Evolutionary conservation across 495 filamentous ascomycete genomes (phyloP).

Genomic region (Penicillium diatomitis): DNA sequence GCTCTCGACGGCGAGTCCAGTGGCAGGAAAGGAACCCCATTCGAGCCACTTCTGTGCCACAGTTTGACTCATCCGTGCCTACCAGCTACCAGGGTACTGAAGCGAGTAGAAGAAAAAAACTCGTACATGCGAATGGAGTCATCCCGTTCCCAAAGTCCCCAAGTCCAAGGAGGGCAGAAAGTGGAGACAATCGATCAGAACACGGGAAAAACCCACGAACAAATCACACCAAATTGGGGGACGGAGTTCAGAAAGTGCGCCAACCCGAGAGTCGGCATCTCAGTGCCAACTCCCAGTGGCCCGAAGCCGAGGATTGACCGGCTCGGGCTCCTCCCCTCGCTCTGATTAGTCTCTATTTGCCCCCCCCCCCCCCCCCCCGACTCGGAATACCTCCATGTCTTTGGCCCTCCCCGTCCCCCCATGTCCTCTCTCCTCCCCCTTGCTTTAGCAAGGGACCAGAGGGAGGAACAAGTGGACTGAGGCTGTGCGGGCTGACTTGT

Average conservation of each 20-base stretch:
- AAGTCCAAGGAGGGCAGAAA: no score
- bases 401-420: background rate
- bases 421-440: no score
- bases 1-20: no score
- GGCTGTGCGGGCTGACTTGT: slow-evolving; percentile 1
- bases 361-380: background rate
- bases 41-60: no score
- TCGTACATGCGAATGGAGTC: no score
- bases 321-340: background rate
- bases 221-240: background rate
- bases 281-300: slow-evolving; percentile 7
- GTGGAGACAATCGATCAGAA: background rate
- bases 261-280: slow-evolving; percentile 15
- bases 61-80: no score
- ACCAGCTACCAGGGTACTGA: no score
- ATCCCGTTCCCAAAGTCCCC: no score
- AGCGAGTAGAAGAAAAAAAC: no score
- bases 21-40: no score
- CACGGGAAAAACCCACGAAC: background rate
- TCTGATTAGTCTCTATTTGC: no score
- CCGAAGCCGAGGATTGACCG: slow-evolving; percentile 7
- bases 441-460: background rate
- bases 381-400: slow-evolving; percentile 1
- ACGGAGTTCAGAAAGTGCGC: slow-evolving; percentile 6
- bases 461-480: slow-evolving; percentile 7